Evolutionary conservation across 2,329 filamentous ascomycete species (phyloP).

Genomic region (Colletotrichum sp.): DNA sequence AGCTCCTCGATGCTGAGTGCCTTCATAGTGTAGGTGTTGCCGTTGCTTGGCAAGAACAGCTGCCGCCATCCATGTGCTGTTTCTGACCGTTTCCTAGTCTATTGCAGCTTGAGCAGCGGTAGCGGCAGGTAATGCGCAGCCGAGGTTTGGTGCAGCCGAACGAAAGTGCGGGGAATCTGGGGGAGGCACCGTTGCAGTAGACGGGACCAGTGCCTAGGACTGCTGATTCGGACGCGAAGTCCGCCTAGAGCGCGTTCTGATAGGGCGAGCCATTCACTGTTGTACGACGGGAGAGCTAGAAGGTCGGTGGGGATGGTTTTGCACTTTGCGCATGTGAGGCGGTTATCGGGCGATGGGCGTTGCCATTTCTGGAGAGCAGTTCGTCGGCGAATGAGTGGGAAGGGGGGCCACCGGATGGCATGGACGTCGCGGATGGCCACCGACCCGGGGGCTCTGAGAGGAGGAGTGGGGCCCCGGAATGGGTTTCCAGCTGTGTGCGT

Average conservation of each 20-base stretch:
- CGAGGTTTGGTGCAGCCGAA: constrained; percentile 7
- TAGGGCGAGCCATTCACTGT: neutral
- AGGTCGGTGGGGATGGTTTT: neutral
- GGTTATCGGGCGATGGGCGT: neutral
- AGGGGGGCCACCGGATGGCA: neutral
- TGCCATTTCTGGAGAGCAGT: constrained; percentile 16
- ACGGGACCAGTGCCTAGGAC: neutral
- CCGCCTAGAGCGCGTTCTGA: neutral
- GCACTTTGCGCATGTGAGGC: neutral
- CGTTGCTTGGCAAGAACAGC: neutral
- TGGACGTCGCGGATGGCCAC: constrained; percentile 2
- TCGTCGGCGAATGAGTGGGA: neutral
- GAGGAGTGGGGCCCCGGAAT: neutral
- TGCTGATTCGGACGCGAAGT: neutral
- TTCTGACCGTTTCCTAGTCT: neutral
- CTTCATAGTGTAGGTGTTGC: neutral
- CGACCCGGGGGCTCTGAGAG: neutral
- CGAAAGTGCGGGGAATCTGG: constrained; percentile 13
- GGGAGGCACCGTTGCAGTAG: neutral
- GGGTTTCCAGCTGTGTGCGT: constrained; percentile 9
- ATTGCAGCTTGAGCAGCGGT: neutral
- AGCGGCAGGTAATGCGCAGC: neutral
- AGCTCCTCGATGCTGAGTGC: neutral
- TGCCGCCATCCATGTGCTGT: neutral
- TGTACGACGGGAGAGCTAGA: neutral